Evolutionary conservation across 352 stramenopile species (phyloP).

Genomic region (Phytophthora crassamura): DNA sequence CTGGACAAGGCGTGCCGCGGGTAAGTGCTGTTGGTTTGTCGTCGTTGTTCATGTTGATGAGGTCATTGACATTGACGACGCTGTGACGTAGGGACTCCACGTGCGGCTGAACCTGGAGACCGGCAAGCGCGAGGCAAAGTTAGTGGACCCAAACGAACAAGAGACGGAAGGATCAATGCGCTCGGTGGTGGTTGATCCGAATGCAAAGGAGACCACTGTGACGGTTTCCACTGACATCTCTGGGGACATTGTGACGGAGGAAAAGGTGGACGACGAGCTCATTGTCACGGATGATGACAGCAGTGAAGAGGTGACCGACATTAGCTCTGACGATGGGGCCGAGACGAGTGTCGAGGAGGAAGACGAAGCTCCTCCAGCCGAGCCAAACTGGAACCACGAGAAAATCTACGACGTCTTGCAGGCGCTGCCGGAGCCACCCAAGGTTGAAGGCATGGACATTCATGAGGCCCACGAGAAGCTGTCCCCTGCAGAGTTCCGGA

Average conservation of each 20-base stretch:
- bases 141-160: conserved; percentile 57
- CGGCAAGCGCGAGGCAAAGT: conserved; percentile 84
- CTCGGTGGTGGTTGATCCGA: conserved; percentile 42
- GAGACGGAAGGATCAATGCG: conserved; percentile 39
- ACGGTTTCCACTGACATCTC: conserved; percentile 65
- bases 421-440: conserved; percentile 75
- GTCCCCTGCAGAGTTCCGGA: conserved; percentile 71
- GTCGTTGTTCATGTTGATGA: not conserved
- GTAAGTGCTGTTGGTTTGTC: conserved; percentile 32
- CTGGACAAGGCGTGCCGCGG: conserved; percentile 66
- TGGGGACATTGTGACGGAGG: conserved; percentile 50
- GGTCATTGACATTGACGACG: conserved; percentile 4
- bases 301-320: conserved; percentile 6
- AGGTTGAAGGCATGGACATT: conserved; percentile 81
- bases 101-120: conserved; percentile 85
- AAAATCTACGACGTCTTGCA: conserved; percentile 87
- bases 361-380: conserved; percentile 42
- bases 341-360: conserved; percentile 9
- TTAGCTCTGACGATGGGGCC: not conserved
- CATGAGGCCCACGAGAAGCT: conserved; percentile 76
- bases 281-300: conserved; percentile 24
- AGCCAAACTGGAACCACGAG: conserved; percentile 86
- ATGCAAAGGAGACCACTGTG: conserved; percentile 47
- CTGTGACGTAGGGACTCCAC: conserved; percentile 71
- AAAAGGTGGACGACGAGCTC: conserved; percentile 29